Percentiles rank a stretch among this genome's conserved stretches.
Evolutionary conservation across 805 yeast species (phyloP).

Genomic region (Yarrowia deformans): DNA sequence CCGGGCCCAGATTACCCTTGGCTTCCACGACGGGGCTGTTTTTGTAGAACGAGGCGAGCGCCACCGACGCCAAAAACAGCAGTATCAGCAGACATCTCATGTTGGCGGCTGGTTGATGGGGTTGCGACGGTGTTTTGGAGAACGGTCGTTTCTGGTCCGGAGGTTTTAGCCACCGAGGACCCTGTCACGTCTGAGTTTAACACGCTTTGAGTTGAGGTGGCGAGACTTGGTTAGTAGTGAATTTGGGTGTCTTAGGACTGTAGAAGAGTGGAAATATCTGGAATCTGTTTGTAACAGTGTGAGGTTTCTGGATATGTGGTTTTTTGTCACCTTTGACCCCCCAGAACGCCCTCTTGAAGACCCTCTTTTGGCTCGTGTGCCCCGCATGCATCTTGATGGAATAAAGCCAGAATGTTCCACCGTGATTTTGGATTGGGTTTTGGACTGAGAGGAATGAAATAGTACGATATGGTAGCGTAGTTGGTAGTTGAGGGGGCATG

Average conservation of each 20-base stretch:
- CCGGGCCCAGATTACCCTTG: constrained; percentile 38
- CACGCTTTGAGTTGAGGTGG: constrained; percentile 29
- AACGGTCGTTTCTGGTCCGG: neutral
- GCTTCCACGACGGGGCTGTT: constrained; percentile 37
- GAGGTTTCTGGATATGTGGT: neutral
- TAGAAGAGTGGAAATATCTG: too few relatives aligned
- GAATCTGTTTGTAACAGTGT: too few relatives aligned
- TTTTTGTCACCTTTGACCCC: neutral
- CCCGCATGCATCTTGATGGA: neutral
- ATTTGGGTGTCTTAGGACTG: too few relatives aligned
- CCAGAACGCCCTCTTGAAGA: neutral
- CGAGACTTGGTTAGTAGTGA: neutral
- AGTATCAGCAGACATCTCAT: constrained; percentile 34
- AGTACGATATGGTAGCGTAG: too few relatives aligned
- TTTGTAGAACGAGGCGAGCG: constrained; percentile 37
- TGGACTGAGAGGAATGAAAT: neutral
- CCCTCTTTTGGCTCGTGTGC: constrained; percentile 7
- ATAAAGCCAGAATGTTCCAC: constrained; percentile 17
- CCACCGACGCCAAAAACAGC: constrained; percentile 35
- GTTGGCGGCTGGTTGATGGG: constrained; percentile 10
- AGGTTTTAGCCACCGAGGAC: constrained; percentile 21
- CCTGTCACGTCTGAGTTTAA: constrained; percentile 12
- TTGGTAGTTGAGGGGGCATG: too few relatives aligned
- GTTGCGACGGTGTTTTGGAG: neutral
- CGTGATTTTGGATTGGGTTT: neutral